Evolutionary conservation across 148 eudicot genomes (phyloP).

Genomic region (Camellia lanceoleosa): DNA sequence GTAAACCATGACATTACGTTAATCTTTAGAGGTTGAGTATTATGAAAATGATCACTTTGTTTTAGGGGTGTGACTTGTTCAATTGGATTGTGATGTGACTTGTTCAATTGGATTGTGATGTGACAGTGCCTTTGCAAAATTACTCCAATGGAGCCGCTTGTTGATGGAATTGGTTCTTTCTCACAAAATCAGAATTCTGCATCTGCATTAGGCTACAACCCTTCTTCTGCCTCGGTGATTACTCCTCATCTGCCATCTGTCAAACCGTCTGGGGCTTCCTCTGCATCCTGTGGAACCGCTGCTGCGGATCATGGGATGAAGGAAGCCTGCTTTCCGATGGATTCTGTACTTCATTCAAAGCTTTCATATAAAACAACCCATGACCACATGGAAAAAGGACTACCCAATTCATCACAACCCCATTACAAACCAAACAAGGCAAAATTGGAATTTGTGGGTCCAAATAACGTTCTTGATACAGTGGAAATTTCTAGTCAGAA

Average conservation of each 20-base stretch:
- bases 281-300: conserved; percentile 22
- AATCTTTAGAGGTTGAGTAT: conserved; percentile 13
- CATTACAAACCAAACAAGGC: conserved; percentile 19
- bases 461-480: conserved; percentile 22
- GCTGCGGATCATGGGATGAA: conserved; percentile 12
- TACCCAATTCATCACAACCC: conserved; percentile 7
- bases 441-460: conserved; percentile 20
- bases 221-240: too few relatives aligned
- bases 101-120: conserved; percentile 10
- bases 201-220: too few relatives aligned
- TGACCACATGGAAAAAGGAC: conserved; percentile 12
- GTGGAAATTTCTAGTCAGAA: conserved; percentile 29
- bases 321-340: conserved; percentile 8
- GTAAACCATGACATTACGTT: not conserved
- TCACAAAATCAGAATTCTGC: conserved; percentile 19
- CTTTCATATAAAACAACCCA: conserved; percentile 20
- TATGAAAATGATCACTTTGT: not conserved
- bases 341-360: conserved; percentile 20
- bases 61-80: conserved; percentile 16
- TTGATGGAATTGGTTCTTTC: conserved; percentile 42
- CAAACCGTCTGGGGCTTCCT: conserved; percentile 29
- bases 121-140: conserved; percentile 31
- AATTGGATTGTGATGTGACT: conserved; percentile 17
- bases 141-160: conserved; percentile 37
- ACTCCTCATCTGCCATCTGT: not conserved